These are phyloP conservation scores for Phytophthora crassamura DNA, from an alignment of 352 stramenopile species.

Conservation along the genomic window DNA sequence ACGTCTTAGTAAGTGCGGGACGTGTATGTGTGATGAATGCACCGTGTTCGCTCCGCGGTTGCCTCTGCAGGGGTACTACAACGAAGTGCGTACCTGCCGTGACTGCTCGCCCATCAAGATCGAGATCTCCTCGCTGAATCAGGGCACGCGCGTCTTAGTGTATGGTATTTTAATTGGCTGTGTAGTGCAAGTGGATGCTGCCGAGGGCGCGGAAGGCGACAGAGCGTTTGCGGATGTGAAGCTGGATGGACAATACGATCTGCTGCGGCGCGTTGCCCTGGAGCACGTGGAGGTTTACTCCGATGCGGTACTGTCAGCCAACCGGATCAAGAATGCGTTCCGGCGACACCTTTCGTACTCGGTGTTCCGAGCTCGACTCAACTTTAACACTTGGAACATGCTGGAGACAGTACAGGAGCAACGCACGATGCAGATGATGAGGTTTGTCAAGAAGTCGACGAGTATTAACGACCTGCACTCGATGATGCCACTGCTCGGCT, in stretches of 20 bases:
- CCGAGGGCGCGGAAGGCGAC: conserved; percentile 47
- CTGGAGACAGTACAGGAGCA: conserved; percentile 75
- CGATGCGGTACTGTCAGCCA: conserved; percentile 66
- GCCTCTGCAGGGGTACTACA: conserved; percentile 77
- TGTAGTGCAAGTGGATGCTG: conserved; percentile 52
- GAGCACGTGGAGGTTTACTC: conserved; percentile 72
- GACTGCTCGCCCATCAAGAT: conserved; percentile 72
- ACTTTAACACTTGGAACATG: conserved; percentile 80
- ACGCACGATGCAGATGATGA: conserved; percentile 73
- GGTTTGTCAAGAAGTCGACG: conserved; percentile 71
- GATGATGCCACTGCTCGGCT: conserved; percentile 65
- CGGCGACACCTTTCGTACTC: conserved; percentile 62
- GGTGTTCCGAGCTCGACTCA: conserved; percentile 71
- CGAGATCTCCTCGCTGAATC: conserved; percentile 53
- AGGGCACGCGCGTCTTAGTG: conserved; percentile 61
- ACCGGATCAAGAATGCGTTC: conserved; percentile 77
- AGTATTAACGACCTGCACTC: conserved; percentile 72
- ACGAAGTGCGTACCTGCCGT: conserved; percentile 70
- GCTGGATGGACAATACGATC: conserved; percentile 39
- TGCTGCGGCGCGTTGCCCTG: conserved; percentile 46
- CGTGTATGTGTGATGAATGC: conserved; percentile 75
- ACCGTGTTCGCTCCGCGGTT: conserved; percentile 64
- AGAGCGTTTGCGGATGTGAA: conserved; percentile 53
- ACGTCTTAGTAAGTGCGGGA: conserved; percentile 61
- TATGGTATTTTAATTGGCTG: conserved; percentile 59